phyloP scores from a whole-genome alignment of 2,329 filamentous ascomycete species.

The Leptographium procerum region DNA sequence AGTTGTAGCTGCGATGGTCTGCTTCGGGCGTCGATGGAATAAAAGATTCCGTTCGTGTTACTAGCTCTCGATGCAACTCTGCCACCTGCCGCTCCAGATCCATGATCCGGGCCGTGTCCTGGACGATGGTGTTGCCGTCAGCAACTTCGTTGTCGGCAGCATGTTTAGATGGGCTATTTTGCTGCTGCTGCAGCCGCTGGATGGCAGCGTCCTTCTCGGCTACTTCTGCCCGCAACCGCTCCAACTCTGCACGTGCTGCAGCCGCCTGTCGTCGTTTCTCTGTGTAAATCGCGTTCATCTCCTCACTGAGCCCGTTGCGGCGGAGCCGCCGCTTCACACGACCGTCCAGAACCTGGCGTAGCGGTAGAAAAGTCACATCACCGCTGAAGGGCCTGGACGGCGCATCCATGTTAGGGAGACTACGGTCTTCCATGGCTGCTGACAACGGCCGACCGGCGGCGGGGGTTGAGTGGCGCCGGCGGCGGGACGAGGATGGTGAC shows the following conservation, averaged over 20 bases:
- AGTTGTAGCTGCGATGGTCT: conserved; percentile 27
- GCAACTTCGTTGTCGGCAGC: background rate
- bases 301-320: conserved; percentile 45
- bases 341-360: conserved; percentile 45
- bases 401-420: conserved; percentile 4
- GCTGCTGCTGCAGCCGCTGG: conserved; percentile 12
- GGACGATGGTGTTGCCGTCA: conserved; percentile 31
- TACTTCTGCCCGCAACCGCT: conserved; percentile 35
- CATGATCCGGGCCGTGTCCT: conserved; percentile 32
- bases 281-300: conserved; percentile 40
- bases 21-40: conserved; percentile 12
- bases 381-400: conserved; percentile 19
- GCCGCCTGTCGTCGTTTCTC: conserved; percentile 31
- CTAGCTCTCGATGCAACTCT: conserved; percentile 20
- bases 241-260: conserved; percentile 34
- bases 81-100: conserved; percentile 25
- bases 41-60: conserved; percentile 5
- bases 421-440: background rate
- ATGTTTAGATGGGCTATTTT: background rate
- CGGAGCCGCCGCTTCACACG: conserved; percentile 45
- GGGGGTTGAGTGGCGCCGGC: conserved; percentile 37
- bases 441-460: conserved; percentile 3
- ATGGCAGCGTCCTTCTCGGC: conserved; percentile 41
- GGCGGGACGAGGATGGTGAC: conserved; percentile 22
- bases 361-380: conserved; percentile 33